Evolutionary conservation across 768 basidiomycete genomes (phyloP).

Genomic region (Boletus reticulatus): DNA sequence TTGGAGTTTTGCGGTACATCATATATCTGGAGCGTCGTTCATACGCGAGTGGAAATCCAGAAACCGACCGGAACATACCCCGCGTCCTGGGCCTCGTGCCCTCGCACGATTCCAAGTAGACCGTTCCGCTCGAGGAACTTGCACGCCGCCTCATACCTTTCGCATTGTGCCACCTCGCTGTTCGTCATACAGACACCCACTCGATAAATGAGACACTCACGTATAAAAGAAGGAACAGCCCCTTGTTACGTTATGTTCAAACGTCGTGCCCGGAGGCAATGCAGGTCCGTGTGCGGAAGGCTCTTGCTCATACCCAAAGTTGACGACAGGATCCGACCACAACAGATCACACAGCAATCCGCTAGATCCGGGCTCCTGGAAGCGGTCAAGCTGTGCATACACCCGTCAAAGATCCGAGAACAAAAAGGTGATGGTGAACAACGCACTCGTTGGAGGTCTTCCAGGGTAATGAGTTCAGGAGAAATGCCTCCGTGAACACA

Average conservation of each 20-base stretch:
- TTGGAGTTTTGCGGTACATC: constrained; percentile 94
- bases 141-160: constrained; percentile 87
- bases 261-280: constrained; percentile 57
- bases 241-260: constrained; percentile 78
- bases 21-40: constrained; percentile 54
- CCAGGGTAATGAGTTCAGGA: constrained; percentile 76
- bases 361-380: constrained; percentile 88
- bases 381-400: constrained; percentile 75
- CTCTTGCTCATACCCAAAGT: constrained; percentile 82
- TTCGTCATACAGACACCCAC: not conserved
- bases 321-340: constrained; percentile 92
- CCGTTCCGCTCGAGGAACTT: constrained; percentile 91
- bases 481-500: constrained; percentile 97
- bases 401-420: constrained; percentile 3
- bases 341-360: constrained; percentile 93
- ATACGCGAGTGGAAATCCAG: not conserved
- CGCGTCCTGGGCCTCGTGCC: constrained; percentile 97
- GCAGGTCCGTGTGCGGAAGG: constrained; percentile 46
- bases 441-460: constrained; percentile 67
- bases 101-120: constrained; percentile 89
- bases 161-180: not conserved
- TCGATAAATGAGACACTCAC: constrained; percentile 43
- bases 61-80: constrained; percentile 51
- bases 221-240: constrained; percentile 95
- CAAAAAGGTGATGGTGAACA: not conserved